These are phyloP conservation scores for Theobroma grandiflorum DNA, from an alignment of 441 rosid species.

Conservation along the genomic window DNA sequence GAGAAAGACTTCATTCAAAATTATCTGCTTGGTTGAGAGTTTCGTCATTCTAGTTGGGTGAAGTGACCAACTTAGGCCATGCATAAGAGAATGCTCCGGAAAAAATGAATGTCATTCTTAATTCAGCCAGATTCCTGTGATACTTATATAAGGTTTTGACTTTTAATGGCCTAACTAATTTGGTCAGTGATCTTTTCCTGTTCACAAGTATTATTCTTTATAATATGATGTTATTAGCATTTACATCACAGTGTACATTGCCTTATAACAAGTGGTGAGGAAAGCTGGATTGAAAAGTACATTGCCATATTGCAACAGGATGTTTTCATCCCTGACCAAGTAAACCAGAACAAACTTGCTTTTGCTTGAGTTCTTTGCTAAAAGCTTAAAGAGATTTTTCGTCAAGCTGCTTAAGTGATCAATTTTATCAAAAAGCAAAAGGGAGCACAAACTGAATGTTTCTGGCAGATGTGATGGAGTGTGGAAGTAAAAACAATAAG, in stretches of 20 bases:
- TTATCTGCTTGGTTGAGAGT: not conserved
- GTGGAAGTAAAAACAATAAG: not conserved
- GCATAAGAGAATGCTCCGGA: not conserved
- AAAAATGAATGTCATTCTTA: not conserved
- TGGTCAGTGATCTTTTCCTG: no score
- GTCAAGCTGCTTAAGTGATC: not conserved
- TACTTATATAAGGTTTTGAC: no score
- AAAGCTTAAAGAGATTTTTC: not conserved
- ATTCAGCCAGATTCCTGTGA: not conserved
- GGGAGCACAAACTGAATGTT: not conserved
- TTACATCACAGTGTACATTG: not conserved
- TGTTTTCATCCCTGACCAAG: no score
- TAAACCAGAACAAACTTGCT: not conserved
- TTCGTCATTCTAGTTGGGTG: not conserved
- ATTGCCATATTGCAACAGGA: not conserved
- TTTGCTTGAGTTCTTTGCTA: not conserved
- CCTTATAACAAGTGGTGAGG: not conserved
- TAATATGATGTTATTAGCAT: not conserved
- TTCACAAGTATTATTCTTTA: not conserved
- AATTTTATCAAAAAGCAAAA: not conserved
- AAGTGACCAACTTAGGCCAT: not conserved
- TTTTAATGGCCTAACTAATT: no score
- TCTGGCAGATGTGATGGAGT: not conserved
- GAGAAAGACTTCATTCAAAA: not conserved
- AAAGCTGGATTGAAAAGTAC: not conserved